Base-by-base conservation (phyloP, 129 eudicot species). In the Gnaphalium uliginosum region DNA sequence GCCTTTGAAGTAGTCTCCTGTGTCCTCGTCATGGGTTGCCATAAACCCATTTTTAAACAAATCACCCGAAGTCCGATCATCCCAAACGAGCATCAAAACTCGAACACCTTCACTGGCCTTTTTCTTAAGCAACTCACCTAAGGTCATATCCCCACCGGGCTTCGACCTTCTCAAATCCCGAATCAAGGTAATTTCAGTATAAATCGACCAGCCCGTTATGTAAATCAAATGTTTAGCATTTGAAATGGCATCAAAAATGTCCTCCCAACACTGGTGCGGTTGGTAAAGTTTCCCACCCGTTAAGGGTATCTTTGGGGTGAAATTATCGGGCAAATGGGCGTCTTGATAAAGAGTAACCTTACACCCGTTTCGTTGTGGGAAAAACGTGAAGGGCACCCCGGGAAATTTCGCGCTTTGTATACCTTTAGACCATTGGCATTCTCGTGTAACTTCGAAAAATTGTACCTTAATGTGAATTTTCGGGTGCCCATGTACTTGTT, bases 201-300 rank as follows among this genome's bases (percentile, higher is more conserved):
- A 90, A 25, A 93, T 89, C 1, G 98, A 93, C 98, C 98, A 93
- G 8, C 98, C 98, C 1, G 98, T 66, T 35, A 93, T 90, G 78
- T 93, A 93, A 33, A 93, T 88, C 48, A 93, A 68, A 71, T 93
- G 98, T 71, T 87, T 81, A 0, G 98, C 98, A 24, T 93, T 86
- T 8, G 82, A 69, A 65, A 93, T 93, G 14, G 96, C 98, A 48
- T 90, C 98, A 57, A 93, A 90, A 6, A 93, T 68, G 56, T 93
- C 98, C 69, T 93, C 98, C 98, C 98, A 93, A 59, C 96, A 90
- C 25, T 93, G 86, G 23, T 88, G 85, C 0, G 98, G 96, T 88
- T 90, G 81, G 10, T 93, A 93, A 50, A 21, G 82, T 64, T 80
- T 85, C 8, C 93, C 96, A 25, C 92, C 89, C 0, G 80, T 10